Conservation (phyloP, 2,329 filamentous ascomycete genomes). For the Xylaria multiplex region DNA sequence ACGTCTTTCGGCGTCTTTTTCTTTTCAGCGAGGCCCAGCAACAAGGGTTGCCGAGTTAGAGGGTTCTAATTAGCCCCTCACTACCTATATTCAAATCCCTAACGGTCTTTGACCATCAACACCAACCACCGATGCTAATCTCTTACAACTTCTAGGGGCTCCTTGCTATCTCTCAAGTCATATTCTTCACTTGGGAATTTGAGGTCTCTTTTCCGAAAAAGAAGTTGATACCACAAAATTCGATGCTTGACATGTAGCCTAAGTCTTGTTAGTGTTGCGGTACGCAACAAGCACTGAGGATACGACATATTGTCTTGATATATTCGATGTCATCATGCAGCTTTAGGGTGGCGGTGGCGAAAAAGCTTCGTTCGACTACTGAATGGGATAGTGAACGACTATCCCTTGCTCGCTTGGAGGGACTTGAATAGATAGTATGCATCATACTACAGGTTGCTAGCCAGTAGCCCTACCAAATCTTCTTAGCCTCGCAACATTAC, state of each 20-base stretch:
- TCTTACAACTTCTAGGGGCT: slow-evolving; percentile 6
- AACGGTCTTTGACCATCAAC: neutral
- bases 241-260: no score
- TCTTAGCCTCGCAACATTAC: slow-evolving; percentile 5
- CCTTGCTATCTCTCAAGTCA: slow-evolving; percentile 7
- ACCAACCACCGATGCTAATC: neutral
- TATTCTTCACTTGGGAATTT: neutral
- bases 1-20: neutral
- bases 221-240: no score
- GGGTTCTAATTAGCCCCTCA: neutral
- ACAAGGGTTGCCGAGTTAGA: neutral
- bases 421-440: slow-evolving; percentile 13
- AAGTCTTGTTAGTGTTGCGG: no score
- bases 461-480: slow-evolving; percentile 9
- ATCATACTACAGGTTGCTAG: slow-evolving; percentile 12
- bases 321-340: slow-evolving; percentile 25
- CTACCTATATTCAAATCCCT: neutral
- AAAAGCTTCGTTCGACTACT: slow-evolving; percentile 24
- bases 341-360: slow-evolving; percentile 22
- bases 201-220: no score
- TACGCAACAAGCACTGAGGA: neutral
- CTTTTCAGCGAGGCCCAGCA: neutral
- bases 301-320: slow-evolving; percentile 18
- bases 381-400: slow-evolving; percentile 29
- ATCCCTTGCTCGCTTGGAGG: slow-evolving; percentile 27